Evolutionary conservation across 2,329 filamentous ascomycete species (phyloP).

Genomic region (Colletotrichum musae): DNA sequence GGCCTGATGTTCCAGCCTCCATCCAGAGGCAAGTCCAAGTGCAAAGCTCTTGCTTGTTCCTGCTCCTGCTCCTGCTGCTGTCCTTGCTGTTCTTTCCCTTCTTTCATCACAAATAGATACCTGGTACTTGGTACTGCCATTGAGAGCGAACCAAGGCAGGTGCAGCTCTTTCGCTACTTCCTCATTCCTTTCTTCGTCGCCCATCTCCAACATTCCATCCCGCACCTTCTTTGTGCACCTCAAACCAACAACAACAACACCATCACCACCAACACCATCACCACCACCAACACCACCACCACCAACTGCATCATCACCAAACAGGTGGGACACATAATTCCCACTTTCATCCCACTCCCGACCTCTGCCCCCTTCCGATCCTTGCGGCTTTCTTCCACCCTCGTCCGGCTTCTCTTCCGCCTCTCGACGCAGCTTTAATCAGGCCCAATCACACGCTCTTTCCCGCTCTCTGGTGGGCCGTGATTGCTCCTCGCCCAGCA

Average conservation of each 20-base stretch:
- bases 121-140: neutral
- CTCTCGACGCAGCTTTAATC: constrained; percentile 3
- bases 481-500: constrained; percentile 1
- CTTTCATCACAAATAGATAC: neutral
- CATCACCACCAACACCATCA: too few relatives aligned
- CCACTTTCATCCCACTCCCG: neutral
- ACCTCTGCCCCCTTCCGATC: neutral
- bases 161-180: neutral
- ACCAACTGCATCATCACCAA: neutral
- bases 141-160: neutral
- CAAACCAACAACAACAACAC: constrained; percentile 13
- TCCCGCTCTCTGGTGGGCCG: neutral
- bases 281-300: neutral
- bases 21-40: too few relatives aligned
- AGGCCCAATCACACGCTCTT: neutral
- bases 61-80: too few relatives aligned
- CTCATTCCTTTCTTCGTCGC: constrained; percentile 1
- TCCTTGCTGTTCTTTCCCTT: neutral
- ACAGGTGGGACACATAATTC: neutral
- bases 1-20: neutral
- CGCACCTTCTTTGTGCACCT: constrained; percentile 1
- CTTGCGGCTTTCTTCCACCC: neutral
- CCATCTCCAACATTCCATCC: neutral
- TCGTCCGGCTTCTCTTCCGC: constrained; percentile 13
- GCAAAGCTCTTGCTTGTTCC: too few relatives aligned